A percentile compares a stretch with the other conserved stretches of the same genome.
Evolutionary conservation across 176 grass and related monocot genomes (phyloP).

Genomic region (Secale cereale): DNA sequence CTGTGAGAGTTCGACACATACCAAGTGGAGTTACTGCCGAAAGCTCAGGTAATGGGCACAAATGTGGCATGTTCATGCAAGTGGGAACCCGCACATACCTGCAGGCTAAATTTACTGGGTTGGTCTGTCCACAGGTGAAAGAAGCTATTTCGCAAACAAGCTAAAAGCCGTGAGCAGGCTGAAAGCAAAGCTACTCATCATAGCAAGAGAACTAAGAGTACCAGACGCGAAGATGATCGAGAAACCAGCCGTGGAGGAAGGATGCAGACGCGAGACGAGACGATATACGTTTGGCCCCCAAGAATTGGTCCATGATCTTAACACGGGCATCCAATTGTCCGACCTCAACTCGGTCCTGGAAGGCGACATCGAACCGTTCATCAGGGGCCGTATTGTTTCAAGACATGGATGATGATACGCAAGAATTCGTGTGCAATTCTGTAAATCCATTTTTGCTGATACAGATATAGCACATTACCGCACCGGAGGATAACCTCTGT

Average conservation of each 20-base stretch:
- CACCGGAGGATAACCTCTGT: constrained; percentile 13
- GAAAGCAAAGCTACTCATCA: constrained; percentile 80
- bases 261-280: constrained; percentile 45
- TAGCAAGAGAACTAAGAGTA: constrained; percentile 40
- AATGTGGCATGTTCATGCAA: constrained; percentile 11
- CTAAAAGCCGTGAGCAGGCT: constrained; percentile 71
- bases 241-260: constrained; percentile 34
- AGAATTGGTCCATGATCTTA: constrained; percentile 69
- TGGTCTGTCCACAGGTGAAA: constrained; percentile 60
- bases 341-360: constrained; percentile 65
- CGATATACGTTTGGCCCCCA: constrained; percentile 65
- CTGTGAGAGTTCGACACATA: constrained; percentile 51
- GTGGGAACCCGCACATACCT: neutral
- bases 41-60: constrained; percentile 70
- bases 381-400: constrained; percentile 55
- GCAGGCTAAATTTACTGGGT: neutral
- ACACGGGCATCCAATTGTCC: constrained; percentile 65
- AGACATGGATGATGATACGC: constrained; percentile 40
- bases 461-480: constrained; percentile 9
- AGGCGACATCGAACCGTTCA: constrained; percentile 71
- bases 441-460: constrained; percentile 22
- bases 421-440: neutral
- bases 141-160: constrained; percentile 87
- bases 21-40: constrained; percentile 65
- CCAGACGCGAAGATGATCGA: constrained; percentile 36